Conservation (phyloP, 2,329 filamentous ascomycete genomes). For the Pseudogymnoascus sp. region DNA sequence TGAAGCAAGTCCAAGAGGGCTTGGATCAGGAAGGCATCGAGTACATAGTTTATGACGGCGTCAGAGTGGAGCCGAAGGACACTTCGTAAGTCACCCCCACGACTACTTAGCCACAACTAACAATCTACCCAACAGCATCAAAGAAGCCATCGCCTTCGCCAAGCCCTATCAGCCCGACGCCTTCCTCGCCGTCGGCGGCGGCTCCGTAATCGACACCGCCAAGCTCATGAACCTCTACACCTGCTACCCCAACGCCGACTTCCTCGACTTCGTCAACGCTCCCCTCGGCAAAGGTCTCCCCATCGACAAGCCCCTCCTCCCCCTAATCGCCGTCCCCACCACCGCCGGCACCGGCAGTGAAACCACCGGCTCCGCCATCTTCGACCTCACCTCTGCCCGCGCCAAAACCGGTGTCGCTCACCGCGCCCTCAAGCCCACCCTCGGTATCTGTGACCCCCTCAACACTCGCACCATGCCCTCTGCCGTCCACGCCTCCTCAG, state of each 20-base stretch:
- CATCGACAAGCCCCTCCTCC: conserved; percentile 61
- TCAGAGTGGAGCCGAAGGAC: conserved; percentile 88
- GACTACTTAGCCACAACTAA: neutral
- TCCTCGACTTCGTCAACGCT: conserved; percentile 96
- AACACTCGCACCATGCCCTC: conserved; percentile 96
- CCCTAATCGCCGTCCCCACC: conserved; percentile 75
- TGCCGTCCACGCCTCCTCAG: conserved; percentile 84
- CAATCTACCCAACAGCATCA: conserved; percentile 47
- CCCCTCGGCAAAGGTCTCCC: conserved; percentile 78
- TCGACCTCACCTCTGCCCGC: conserved; percentile 80
- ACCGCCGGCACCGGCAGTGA: conserved; percentile 85
- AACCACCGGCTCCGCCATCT: conserved; percentile 96
- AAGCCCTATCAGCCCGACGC: conserved; percentile 77
- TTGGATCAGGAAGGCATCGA: conserved; percentile 69
- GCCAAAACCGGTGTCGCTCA: conserved; percentile 96
- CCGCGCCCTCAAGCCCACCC: conserved; percentile 86
- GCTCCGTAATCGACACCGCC: conserved; percentile 94
- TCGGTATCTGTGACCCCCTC: conserved; percentile 76
- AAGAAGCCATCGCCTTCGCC: conserved; percentile 79
- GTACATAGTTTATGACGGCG: conserved; percentile 73
- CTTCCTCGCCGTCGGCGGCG: conserved; percentile 85
- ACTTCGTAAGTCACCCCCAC: conserved; percentile 55
- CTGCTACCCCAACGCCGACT: conserved; percentile 82
- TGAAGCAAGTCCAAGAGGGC: conserved; percentile 80
- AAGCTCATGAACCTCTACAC: conserved; percentile 98